Conservation (phyloP, 257 asterid species). For the Fraxinus excelsior region DNA sequence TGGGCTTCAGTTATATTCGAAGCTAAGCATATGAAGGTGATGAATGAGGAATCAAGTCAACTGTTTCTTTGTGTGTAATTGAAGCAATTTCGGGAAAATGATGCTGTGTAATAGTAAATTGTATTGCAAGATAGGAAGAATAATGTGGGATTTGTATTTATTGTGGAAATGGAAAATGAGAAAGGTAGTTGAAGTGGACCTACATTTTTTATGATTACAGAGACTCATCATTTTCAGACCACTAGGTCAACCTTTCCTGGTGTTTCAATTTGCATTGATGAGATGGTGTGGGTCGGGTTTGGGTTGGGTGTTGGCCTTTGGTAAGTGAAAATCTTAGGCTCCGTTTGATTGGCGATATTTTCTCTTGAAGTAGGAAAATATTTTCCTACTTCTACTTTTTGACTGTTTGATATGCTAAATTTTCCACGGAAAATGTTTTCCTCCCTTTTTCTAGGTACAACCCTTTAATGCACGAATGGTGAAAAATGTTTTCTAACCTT, state of each 20-base stretch:
- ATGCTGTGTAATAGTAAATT: constrained; percentile 33
- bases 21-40: constrained; percentile 31
- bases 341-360: too few species aligned
- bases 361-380: too few species aligned
- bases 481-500: too few species aligned
- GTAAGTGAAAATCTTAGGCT: background rate
- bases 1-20: constrained; percentile 36
- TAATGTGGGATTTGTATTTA: constrained; percentile 47
- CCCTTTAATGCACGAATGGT: too few species aligned
- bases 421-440: too few species aligned
- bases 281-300: background rate
- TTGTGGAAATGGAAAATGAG: background rate
- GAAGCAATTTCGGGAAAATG: constrained; percentile 54
- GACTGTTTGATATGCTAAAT: too few species aligned
- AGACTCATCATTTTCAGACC: constrained; percentile 1
- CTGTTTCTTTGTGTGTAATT: constrained; percentile 31
- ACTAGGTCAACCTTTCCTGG: background rate
- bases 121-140: constrained; percentile 28
- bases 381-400: too few species aligned
- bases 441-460: too few species aligned
- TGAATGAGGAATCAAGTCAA: constrained; percentile 17
- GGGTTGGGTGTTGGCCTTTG: background rate
- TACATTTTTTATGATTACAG: background rate
- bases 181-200: constrained; percentile 32
- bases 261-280: background rate